Evolutionary conservation across 192 early-diverging fungal genomes (phyloP).

Genomic region (Chytriomyces hyalinus): DNA sequence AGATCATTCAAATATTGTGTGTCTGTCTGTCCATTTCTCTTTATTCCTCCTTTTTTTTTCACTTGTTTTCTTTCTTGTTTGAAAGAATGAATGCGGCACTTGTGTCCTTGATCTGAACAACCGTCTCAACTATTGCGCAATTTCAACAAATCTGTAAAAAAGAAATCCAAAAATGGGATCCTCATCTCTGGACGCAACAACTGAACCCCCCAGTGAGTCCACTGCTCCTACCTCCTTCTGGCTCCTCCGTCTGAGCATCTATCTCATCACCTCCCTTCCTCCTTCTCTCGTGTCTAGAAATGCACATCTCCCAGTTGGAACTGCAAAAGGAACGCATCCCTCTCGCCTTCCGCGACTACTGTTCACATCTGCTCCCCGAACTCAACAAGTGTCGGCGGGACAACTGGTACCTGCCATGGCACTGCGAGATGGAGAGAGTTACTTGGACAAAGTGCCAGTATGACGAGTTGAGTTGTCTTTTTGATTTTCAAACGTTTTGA

Average conservation of each 20-base stretch:
- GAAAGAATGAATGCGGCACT: too few relatives aligned
- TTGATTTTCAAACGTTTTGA: slow-evolving; percentile 59
- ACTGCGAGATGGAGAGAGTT: slow-evolving; percentile 87
- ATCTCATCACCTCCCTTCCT: too few relatives aligned
- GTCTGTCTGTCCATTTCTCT: not conserved
- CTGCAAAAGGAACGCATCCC: slow-evolving; percentile 84
- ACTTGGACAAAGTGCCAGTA: slow-evolving; percentile 95
- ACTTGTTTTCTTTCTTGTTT: too few relatives aligned
- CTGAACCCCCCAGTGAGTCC: slow-evolving; percentile 14
- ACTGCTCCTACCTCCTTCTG: too few relatives aligned
- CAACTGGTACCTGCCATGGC: slow-evolving; percentile 89
- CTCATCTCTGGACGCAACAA: not conserved
- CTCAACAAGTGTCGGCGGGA: slow-evolving; percentile 90
- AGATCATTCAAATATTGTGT: not conserved
- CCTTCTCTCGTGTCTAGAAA: slow-evolving; percentile 52
- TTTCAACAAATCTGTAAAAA: too few relatives aligned
- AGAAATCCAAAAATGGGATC: not conserved
- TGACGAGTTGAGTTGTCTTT: slow-evolving; percentile 78
- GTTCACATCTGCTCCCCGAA: slow-evolving; percentile 86
- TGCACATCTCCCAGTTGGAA: slow-evolving; percentile 87
- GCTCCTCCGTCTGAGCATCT: too few relatives aligned
- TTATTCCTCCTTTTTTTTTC: too few relatives aligned
- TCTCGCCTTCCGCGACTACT: slow-evolving; percentile 90
- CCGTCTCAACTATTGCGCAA: too few relatives aligned
- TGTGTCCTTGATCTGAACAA: too few relatives aligned